Evolutionary conservation across 2,329 filamentous ascomycete genomes (phyloP).

Genomic region (Fusarium anthophilum): DNA sequence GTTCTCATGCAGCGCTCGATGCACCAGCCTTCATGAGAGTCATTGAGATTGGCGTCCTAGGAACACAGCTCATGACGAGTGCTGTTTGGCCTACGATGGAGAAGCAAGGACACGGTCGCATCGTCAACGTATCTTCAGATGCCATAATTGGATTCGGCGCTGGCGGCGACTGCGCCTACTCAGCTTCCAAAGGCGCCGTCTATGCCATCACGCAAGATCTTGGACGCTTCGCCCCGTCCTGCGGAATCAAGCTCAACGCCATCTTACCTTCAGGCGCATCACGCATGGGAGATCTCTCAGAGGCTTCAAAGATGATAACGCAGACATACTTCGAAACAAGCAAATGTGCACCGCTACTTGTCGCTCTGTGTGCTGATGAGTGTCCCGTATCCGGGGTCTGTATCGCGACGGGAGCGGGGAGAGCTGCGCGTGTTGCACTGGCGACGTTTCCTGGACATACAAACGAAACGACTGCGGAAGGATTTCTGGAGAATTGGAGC

Average conservation of each 20-base stretch:
- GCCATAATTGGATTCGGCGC: constrained; percentile 31
- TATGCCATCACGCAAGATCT: constrained; percentile 23
- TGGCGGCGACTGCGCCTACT: constrained; percentile 25
- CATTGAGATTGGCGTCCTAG: constrained; percentile 22
- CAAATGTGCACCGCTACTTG: constrained; percentile 20
- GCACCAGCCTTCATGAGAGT: constrained; percentile 17
- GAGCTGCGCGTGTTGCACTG: constrained; percentile 26
- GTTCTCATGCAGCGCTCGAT: constrained; percentile 6
- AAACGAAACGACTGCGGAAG: constrained; percentile 15
- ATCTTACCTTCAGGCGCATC: constrained; percentile 27
- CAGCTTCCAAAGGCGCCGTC: constrained; percentile 17
- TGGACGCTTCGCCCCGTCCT: constrained; percentile 3
- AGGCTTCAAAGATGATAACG: constrained; percentile 25
- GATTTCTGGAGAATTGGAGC: constrained; percentile 22
- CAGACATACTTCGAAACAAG: constrained; percentile 22
- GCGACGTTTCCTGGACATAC: constrained; percentile 30
- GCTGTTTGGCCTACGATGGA: constrained; percentile 32
- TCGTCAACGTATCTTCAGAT: constrained; percentile 22
- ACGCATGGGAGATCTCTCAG: constrained; percentile 34
- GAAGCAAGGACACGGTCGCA: constrained; percentile 5
- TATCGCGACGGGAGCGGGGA: constrained; percentile 18
- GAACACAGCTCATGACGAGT: constrained; percentile 19
- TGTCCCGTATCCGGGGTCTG: constrained; percentile 31
- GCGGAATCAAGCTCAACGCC: constrained; percentile 34
- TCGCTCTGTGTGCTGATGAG: constrained; percentile 24